Percentiles rank a stretch among this genome's conserved stretches.
These are phyloP conservation scores for Colletotrichum nymphaeae DNA, from an alignment of 2,329 filamentous ascomycete genomes.

Conservation along the genomic window DNA sequence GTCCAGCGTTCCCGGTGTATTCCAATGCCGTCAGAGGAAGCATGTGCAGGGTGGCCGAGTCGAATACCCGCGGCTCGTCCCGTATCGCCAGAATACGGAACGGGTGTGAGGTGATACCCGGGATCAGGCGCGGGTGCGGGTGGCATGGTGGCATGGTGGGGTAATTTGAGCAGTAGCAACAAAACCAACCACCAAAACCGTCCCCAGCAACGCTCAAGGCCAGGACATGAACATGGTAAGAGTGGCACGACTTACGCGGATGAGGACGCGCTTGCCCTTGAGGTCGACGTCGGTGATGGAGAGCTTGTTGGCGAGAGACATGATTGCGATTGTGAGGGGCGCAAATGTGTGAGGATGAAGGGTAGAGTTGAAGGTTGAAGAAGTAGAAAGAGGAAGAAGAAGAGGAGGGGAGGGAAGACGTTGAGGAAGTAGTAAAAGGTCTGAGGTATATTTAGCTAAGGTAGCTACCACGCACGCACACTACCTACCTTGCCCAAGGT, in stretches of 20 bases:
- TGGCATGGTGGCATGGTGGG: slow-evolving; percentile 31
- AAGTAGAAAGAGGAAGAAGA: background rate
- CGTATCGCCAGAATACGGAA: slow-evolving; percentile 36
- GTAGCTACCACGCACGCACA: slow-evolving; percentile 8
- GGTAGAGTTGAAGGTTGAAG: slow-evolving; percentile 23
- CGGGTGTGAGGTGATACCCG: slow-evolving; percentile 23
- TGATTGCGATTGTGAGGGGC: slow-evolving; percentile 56
- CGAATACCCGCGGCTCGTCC: slow-evolving; percentile 28
- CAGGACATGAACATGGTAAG: background rate
- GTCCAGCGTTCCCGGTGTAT: background rate
- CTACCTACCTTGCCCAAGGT: slow-evolving; percentile 8
- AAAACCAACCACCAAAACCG: slow-evolving; percentile 11
- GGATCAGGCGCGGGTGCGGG: slow-evolving; percentile 19
- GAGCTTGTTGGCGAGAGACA: slow-evolving; percentile 99
- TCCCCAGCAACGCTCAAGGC: background rate
- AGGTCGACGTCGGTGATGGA: slow-evolving; percentile 96
- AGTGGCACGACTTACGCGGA: slow-evolving; percentile 77
- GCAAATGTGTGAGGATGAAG: slow-evolving; percentile 24
- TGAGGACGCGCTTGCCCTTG: slow-evolving; percentile 98
- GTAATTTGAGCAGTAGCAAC: slow-evolving; percentile 12
- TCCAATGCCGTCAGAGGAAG: slow-evolving; percentile 6
- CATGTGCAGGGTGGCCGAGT: slow-evolving; percentile 5
- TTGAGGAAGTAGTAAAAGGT: slow-evolving; percentile 34
- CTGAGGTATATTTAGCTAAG: slow-evolving; percentile 36
- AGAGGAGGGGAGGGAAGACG: slow-evolving; percentile 39